Conservation (phyloP, 1,284 basidiomycete species). For the Rhodotorula mucilaginosa region DNA sequence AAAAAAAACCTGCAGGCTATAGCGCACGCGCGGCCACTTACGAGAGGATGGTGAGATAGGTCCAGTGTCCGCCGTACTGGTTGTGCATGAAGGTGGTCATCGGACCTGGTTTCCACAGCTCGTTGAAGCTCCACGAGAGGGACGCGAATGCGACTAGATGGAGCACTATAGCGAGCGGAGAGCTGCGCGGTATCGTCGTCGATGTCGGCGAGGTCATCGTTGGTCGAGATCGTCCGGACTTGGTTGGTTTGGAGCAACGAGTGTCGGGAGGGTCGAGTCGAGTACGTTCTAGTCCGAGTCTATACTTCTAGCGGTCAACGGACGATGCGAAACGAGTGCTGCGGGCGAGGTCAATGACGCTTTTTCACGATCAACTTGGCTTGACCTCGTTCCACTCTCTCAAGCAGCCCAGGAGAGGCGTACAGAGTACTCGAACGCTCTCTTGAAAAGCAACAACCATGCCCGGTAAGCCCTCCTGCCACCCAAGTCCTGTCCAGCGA, state of each 20-base stretch:
- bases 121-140: slow-evolving; percentile 25
- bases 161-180: slow-evolving; percentile 48
- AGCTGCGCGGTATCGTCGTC: slow-evolving; percentile 1
- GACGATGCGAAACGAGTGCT: too few species aligned
- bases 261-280: neutral
- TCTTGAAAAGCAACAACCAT: neutral
- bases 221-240: neutral
- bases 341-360: neutral
- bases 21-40: slow-evolving; percentile 48
- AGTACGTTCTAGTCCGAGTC: too few species aligned
- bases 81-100: slow-evolving; percentile 12
- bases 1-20: slow-evolving; percentile 41
- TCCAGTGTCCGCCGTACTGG: slow-evolving; percentile 14
- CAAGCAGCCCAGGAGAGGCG: too few species aligned
- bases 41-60: slow-evolving; percentile 50
- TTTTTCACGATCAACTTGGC: neutral
- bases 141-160: slow-evolving; percentile 45
- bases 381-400: neutral
- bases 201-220: neutral
- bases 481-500: too few species aligned
- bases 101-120: slow-evolving; percentile 12
- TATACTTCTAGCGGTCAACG: too few species aligned
- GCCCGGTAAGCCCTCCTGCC: slow-evolving; percentile 10
- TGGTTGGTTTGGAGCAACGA: neutral
- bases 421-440: neutral